Base-by-base conservation (phyloP, 1,139 yeast genomes). In the Blastobotrys apis region DNA sequence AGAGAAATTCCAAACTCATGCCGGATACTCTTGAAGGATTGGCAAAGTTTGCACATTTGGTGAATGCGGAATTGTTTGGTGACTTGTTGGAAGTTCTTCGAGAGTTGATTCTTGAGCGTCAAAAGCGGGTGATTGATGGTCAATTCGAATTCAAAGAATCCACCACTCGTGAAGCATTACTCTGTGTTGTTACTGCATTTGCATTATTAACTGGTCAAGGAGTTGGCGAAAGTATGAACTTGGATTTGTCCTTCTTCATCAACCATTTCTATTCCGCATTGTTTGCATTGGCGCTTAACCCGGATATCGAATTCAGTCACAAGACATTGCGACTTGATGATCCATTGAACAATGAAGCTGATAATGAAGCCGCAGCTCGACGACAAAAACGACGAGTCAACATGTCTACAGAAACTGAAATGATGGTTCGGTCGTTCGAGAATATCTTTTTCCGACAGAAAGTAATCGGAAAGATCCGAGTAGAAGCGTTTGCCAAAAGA, bases 11-110 rank as follows among this genome's bases (percentile, higher is more conserved):
- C 37, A 75, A 77, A n/a, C 70, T 92, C 45, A 80, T 87, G 73
- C 95, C 94, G 6, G 75, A 92, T 0, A 94, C 92, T 0, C 71
- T 92, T 43, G 97, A 92, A 69, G 97, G 97, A 5, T 68, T 92
- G 47, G 85, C 97, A 1, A 80, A 79, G 60, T 88, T 83, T 61
- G 95, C 97, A 2, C 92, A 83, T 59, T 81, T 90, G 80, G 90
- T 94, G 30, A 92, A 92, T 60, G 79, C 92, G 44, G 97, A 92
- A 54, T 71, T 92, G 44, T 75, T 92, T 55, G 97, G 97, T 23
- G 98, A 92, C 63, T 80, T 92, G 64, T 72, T 92, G 40, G 94
- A 84, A 62, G 95, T 88, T 2, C 73, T 92, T 59, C 74, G 94
- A 55, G 97, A 92, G 64, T 74, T 85, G 23, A 77, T 84, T 65